These are phyloP conservation scores for Boletus fagicola DNA, from an alignment of 768 basidiomycete species.

Conservation along the genomic window DNA sequence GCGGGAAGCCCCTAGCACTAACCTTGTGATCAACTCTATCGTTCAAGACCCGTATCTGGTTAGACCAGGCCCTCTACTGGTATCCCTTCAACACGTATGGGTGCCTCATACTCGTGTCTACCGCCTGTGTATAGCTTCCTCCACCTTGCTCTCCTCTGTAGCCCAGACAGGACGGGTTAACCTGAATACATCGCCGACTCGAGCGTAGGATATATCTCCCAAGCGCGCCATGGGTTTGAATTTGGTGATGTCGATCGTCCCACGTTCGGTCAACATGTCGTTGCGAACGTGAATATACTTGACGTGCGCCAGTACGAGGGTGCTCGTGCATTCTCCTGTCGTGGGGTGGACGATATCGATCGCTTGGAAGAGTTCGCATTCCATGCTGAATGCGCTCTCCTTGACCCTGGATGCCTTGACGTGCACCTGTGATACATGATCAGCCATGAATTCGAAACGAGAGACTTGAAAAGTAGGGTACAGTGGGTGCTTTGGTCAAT, in stretches of 20 bases:
- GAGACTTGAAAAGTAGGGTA: not conserved
- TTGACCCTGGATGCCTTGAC: conserved; percentile 42
- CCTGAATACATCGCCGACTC: conserved; percentile 31
- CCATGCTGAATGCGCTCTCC: conserved; percentile 49
- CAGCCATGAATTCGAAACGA: not conserved
- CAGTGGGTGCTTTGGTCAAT: conserved; percentile 36
- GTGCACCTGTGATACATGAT: conserved; percentile 25
- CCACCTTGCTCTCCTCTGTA: conserved; percentile 13
- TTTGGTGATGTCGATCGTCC: conserved; percentile 36
- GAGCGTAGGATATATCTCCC: conserved; percentile 40
- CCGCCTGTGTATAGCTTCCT: not conserved
- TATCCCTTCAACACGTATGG: not conserved
- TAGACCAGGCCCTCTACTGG: not conserved
- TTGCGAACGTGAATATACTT: conserved; percentile 45
- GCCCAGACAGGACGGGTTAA: conserved; percentile 24
- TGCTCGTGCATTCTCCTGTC: conserved; percentile 27
- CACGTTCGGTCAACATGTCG: conserved; percentile 38
- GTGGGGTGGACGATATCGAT: conserved; percentile 38
- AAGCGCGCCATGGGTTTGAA: conserved; percentile 37
- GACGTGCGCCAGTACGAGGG: conserved; percentile 40
- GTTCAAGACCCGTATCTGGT: not conserved
- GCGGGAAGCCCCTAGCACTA: too few species aligned
- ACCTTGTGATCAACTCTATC: not conserved
- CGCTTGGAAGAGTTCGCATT: conserved; percentile 37
- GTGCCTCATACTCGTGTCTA: not conserved